Base-by-base conservation (phyloP, 768 basidiomycete species). In the Podaxis rugospora region DNA sequence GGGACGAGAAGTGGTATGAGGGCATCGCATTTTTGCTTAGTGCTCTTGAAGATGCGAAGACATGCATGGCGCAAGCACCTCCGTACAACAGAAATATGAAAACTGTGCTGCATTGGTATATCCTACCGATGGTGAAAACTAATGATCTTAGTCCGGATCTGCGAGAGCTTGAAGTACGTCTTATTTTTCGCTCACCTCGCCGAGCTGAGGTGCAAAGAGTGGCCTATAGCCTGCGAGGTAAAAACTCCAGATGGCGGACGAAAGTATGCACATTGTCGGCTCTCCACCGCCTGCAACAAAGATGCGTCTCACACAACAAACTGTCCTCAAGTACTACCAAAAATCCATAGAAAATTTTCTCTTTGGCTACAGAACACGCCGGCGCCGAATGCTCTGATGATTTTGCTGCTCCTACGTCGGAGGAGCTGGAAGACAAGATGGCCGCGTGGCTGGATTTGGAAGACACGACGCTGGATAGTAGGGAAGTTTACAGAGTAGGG, bases 51-150 rank as follows among this genome's bases (percentile, higher is more conserved):
- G 86, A 88, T 64, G 76, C 86, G 13, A 83, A 83, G 64, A 70
- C 71, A 1, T 89, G 82, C 67, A 73, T 86, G 2, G 70, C 73
- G 32, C 9, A 32, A 0, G 84, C 86, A 0, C 85, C 87, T 0
- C 87, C 86, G 0, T 87, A 88, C 65, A 81, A 82, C 51, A 74
- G 83, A 13, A 77, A 86, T 65, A 82, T 85, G 79, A 81, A 81
- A 71, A 80, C 77, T 39, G 79, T 87, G 3, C 66, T 82, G 11
- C 83, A 84, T 66, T 86, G 86, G 85, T 80, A 79, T 67, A 79
- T 86, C 16, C 67, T 84, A 16, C 74, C 88, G 40, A 78, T 76
- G 5, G 70, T 89, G 32, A 73, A 81, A 4, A 74, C 85, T 55
- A 77, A 75, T 49, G 85, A 85, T 2, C 64, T 85, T 40, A 80